These are phyloP conservation scores for Trypanosoma congolense DNA, from an alignment of 208 protist genomes.

Conservation along the genomic window DNA sequence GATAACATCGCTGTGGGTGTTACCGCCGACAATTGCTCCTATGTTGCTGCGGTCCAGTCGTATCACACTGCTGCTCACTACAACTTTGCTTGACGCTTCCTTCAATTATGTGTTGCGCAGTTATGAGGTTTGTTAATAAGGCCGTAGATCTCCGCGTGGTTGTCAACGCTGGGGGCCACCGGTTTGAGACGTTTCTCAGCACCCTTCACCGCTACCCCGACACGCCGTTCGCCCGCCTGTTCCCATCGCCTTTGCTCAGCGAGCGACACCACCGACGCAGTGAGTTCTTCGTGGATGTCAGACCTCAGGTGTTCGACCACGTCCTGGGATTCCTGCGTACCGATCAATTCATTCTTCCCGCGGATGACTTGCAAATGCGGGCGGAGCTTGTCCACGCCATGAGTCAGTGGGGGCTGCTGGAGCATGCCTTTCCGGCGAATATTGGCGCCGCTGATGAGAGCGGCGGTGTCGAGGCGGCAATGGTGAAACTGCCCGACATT, in stretches of 20 bases:
- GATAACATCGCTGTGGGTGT: too few species aligned
- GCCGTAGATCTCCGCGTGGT: constrained; percentile 36
- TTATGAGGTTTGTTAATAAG: constrained; percentile 7
- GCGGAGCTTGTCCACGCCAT: constrained; percentile 66
- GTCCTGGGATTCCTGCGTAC: constrained; percentile 75
- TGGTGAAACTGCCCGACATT: constrained; percentile 56
- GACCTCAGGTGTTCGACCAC: constrained; percentile 69
- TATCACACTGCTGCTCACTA: too few species aligned
- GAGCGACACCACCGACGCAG: constrained; percentile 2
- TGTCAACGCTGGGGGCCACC: constrained; percentile 65
- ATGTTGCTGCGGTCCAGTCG: too few species aligned
- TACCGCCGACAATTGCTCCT: too few species aligned
- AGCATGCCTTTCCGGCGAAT: constrained; percentile 50
- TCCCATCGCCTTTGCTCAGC: constrained; percentile 9
- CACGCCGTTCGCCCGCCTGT: constrained; percentile 61
- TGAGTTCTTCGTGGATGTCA: constrained; percentile 76
- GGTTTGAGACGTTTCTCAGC: constrained; percentile 59
- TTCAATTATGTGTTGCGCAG: neutral
- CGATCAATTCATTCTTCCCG: constrained; percentile 48
- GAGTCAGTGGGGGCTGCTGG: constrained; percentile 64
- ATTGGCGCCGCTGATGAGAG: constrained; percentile 3
- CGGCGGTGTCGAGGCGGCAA: constrained; percentile 5
- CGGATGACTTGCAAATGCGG: constrained; percentile 51
- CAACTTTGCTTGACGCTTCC: neutral
- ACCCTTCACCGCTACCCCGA: constrained; percentile 67